phyloP scores from a whole-genome alignment of 345 rosid genomes.

The Triadica sebifera region DNA sequence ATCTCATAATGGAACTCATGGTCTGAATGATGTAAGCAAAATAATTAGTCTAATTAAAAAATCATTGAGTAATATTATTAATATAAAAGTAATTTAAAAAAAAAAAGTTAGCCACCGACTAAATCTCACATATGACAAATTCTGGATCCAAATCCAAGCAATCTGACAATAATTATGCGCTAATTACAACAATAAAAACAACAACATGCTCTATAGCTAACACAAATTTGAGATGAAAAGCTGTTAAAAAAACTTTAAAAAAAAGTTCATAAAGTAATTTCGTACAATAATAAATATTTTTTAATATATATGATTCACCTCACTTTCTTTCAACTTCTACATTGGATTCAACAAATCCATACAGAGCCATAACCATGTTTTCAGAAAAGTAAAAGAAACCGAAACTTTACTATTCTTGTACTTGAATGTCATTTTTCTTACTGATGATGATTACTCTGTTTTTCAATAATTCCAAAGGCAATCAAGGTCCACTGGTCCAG shows the following conservation, averaged over 20 bases:
- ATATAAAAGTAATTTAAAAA: not conserved
- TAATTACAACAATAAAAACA: not conserved
- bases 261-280: slow-evolving; percentile 5
- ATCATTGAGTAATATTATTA: not conserved
- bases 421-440: not conserved
- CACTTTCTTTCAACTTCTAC: slow-evolving; percentile 10
- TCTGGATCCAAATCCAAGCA: slow-evolving; percentile 9
- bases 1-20: slow-evolving; percentile 5
- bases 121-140: slow-evolving; percentile 38
- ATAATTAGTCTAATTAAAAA: not conserved
- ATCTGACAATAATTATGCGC: slow-evolving; percentile 16
- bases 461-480: slow-evolving; percentile 63
- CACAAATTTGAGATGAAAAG: not conserved
- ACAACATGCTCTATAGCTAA: not conserved
- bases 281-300: slow-evolving; percentile 19
- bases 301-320: slow-evolving; percentile 22
- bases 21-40: slow-evolving; percentile 37
- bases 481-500: slow-evolving; percentile 46
- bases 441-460: not conserved
- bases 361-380: slow-evolving; percentile 26
- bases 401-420: not conserved
- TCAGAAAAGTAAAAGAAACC: slow-evolving; percentile 8
- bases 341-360: slow-evolving; percentile 30
- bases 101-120: slow-evolving; percentile 47
- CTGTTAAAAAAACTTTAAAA: not conserved